Evolutionary conservation across 192 early-diverging fungal genomes (phyloP).

Genomic region (Fimicolochytrium jonesii): DNA sequence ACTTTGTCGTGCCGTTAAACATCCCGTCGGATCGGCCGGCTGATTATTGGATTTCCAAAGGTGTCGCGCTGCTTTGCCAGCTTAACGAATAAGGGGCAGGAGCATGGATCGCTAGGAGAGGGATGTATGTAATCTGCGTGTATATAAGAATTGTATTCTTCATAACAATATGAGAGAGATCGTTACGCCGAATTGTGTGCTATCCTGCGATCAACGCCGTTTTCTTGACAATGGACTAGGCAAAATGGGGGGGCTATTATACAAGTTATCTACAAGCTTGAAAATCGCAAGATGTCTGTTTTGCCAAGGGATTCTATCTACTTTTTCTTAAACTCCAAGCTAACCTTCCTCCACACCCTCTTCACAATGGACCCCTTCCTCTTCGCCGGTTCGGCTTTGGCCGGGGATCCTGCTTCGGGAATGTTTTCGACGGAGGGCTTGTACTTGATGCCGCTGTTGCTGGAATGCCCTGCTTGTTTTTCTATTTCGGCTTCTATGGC

Average conservation of each 20-base stretch:
- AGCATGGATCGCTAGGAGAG: too few species aligned
- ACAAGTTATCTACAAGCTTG: too few species aligned
- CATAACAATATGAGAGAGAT: neutral
- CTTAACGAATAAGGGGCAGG: slow-evolving; percentile 8
- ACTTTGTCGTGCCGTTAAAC: slow-evolving; percentile 52
- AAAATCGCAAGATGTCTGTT: too few species aligned
- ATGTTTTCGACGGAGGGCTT: too few species aligned
- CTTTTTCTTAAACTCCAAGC: neutral
- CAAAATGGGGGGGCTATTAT: too few species aligned
- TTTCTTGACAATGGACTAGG: too few species aligned
- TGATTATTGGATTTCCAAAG: slow-evolving; percentile 61
- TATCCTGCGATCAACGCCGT: too few species aligned
- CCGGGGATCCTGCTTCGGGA: too few species aligned
- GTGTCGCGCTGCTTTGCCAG: slow-evolving; percentile 45
- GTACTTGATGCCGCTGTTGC: neutral
- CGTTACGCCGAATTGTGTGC: too few species aligned
- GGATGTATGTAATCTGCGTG: neutral
- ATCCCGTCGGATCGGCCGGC: slow-evolving; percentile 49
- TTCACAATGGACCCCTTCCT: neutral
- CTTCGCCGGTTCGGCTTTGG: too few species aligned
- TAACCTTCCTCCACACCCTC: slow-evolving; percentile 1
- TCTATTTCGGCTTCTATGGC: neutral
- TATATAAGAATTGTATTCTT: neutral
- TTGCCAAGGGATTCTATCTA: too few species aligned
- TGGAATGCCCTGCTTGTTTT: neutral